Conservation (phyloP, 2,329 filamentous ascomycete genomes). For the Cordyceps javanica region DNA sequence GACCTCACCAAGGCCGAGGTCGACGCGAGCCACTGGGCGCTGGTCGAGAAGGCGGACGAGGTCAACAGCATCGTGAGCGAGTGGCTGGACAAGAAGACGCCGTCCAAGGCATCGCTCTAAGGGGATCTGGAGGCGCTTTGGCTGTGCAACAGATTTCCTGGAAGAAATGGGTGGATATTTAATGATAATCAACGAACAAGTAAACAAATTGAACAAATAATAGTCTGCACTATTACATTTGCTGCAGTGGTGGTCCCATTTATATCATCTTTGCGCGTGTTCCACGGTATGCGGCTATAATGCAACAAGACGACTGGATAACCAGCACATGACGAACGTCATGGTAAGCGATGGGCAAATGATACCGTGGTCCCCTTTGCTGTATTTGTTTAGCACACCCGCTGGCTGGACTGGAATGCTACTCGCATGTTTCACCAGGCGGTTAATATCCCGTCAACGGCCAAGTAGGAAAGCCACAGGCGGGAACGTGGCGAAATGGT, state of each 20-base stretch:
- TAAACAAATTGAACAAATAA: neutral
- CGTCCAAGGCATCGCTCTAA: conserved; percentile 24
- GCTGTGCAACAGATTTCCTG: no score
- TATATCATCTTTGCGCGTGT: no score
- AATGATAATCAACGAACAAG: no score
- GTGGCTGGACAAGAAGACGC: conserved; percentile 51
- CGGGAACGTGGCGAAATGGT: conserved; percentile 11
- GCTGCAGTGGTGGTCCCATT: neutral
- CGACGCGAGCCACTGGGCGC: conserved; percentile 70
- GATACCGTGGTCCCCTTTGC: neutral
- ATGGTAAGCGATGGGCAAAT: neutral
- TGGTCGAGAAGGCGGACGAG: conserved; percentile 65
- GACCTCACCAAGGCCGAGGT: conserved; percentile 62
- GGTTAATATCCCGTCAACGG: neutral
- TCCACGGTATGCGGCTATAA: no score
- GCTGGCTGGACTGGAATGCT: neutral
- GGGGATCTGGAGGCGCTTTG: neutral
- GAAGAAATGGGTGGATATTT: no score
- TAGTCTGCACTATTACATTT: neutral
- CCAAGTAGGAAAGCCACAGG: neutral
- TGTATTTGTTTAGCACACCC: neutral
- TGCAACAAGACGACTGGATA: no score
- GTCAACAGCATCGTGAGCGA: conserved; percentile 62
- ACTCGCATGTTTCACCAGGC: neutral
- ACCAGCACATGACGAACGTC: neutral